Evolutionary conservation across 371 early-diverging fungal genomes (phyloP).

Genomic region (Nematocida sp.): DNA sequence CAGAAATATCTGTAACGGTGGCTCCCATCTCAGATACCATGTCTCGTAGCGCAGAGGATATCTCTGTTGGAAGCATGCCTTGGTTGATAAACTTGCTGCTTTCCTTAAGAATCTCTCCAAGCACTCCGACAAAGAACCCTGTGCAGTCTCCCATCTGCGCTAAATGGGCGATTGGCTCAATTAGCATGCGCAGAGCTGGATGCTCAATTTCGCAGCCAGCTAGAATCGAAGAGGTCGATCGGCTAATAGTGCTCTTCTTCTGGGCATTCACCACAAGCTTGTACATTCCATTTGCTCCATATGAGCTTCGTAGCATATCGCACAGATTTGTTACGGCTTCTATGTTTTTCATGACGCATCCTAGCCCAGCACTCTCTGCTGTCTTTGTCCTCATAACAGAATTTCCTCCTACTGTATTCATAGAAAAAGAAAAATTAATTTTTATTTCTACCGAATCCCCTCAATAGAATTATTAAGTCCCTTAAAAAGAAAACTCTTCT

Average conservation of each 20-base stretch:
- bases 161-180: conserved; percentile 61
- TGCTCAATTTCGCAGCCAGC: conserved; percentile 61
- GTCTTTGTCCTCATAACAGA: conserved; percentile 45
- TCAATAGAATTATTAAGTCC: conserved; percentile 21
- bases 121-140: conserved; percentile 56
- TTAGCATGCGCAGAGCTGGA: conserved; percentile 62
- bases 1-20: conserved; percentile 2
- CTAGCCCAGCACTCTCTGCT: conserved; percentile 35
- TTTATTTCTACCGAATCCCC: too few species aligned
- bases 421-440: too few species aligned
- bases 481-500: conserved; percentile 43
- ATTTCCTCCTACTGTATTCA: conserved; percentile 46
- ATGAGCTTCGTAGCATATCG: conserved; percentile 42
- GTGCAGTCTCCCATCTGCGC: conserved; percentile 61
- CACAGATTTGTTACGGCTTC: conserved; percentile 37
- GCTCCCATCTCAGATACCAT: conserved; percentile 28
- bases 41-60: conserved; percentile 55
- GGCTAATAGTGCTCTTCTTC: conserved; percentile 41
- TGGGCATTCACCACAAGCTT: conserved; percentile 54
- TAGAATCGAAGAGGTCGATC: conserved; percentile 54
- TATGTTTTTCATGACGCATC: conserved; percentile 51
- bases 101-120: conserved; percentile 56
- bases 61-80: conserved; percentile 57
- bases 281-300: conserved; percentile 48
- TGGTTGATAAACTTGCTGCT: conserved; percentile 48